Percentiles rank a stretch among this genome's conserved stretches.
phyloP scores from a whole-genome alignment of 2,329 filamentous ascomycete species.

The Exophiala dermatitidis region DNA sequence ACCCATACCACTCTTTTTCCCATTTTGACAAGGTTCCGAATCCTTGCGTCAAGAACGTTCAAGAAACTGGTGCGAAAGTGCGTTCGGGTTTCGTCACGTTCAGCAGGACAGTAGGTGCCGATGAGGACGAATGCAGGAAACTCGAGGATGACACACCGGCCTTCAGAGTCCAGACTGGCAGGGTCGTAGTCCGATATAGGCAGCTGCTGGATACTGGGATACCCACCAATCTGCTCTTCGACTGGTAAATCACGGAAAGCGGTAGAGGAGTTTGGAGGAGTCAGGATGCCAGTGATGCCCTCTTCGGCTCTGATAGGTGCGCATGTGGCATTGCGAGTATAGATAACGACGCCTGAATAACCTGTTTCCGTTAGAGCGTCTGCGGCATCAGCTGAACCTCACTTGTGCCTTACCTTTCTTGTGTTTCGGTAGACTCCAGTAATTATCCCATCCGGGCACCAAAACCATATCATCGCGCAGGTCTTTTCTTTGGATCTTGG shows the following conservation, averaged over 20 bases:
- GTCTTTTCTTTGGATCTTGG: slow-evolving; percentile 92
- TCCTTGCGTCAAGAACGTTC: slow-evolving; percentile 68
- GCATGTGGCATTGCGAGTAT: slow-evolving; percentile 80
- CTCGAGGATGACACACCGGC: slow-evolving; percentile 81
- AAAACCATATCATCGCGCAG: slow-evolving; percentile 92
- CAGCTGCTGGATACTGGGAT: slow-evolving; percentile 65
- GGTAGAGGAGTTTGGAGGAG: slow-evolving; percentile 61
- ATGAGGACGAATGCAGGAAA: slow-evolving; percentile 92
- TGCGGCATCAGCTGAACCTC: neutral
- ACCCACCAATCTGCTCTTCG: slow-evolving; percentile 77
- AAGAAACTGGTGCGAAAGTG: slow-evolving; percentile 77
- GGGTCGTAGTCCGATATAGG: slow-evolving; percentile 57
- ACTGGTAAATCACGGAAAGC: slow-evolving; percentile 68
- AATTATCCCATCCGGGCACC: slow-evolving; percentile 90
- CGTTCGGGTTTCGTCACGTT: slow-evolving; percentile 73
- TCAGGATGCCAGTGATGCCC: slow-evolving; percentile 77
- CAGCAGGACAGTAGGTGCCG: slow-evolving; percentile 86
- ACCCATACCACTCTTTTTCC: slow-evolving; percentile 81
- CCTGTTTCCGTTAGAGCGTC: slow-evolving; percentile 46
- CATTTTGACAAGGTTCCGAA: slow-evolving; percentile 71
- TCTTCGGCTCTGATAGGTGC: slow-evolving; percentile 85
- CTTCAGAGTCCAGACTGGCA: slow-evolving; percentile 74
- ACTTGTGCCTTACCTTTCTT: slow-evolving; percentile 82
- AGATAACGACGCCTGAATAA: slow-evolving; percentile 92
- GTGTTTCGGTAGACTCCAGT: slow-evolving; percentile 83